Conservation (phyloP, 2,329 filamentous ascomycete genomes). For the Davidsoniella australis region DNA sequence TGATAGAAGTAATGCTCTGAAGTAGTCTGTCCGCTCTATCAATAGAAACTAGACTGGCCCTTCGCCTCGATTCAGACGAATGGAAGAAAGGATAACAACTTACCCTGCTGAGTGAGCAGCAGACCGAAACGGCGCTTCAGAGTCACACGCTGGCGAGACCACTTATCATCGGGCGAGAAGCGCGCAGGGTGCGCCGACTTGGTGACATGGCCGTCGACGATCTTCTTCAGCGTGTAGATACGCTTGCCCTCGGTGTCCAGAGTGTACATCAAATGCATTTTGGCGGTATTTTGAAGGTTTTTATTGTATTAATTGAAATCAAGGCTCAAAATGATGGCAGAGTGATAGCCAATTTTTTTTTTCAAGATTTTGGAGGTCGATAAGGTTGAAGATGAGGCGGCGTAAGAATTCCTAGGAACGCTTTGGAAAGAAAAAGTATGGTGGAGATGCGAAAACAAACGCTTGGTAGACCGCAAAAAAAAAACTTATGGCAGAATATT, state of each 20-base stretch:
- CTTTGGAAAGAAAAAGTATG: neutral
- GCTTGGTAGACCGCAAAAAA: conserved; percentile 6
- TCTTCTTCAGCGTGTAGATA: conserved; percentile 89
- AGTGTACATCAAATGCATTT: conserved; percentile 63
- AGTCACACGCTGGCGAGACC: conserved; percentile 87
- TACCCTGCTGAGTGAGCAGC: conserved; percentile 62
- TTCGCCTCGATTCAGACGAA: too few relatives aligned
- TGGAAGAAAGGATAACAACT: conserved; percentile 16
- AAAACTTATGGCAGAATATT: conserved; percentile 10
- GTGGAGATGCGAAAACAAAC: conserved; percentile 9
- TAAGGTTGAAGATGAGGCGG: neutral
- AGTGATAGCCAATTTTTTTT: neutral
- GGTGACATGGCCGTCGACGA: conserved; percentile 66
- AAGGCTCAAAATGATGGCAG: neutral
- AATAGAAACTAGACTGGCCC: too few relatives aligned
- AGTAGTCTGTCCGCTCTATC: too few relatives aligned
- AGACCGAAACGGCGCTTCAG: conserved; percentile 87
- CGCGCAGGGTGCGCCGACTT: conserved; percentile 91
- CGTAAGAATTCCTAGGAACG: too few relatives aligned
- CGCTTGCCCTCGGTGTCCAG: conserved; percentile 69
- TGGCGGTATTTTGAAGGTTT: conserved; percentile 12
- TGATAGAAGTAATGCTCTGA: too few relatives aligned
- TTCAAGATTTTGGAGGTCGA: neutral
- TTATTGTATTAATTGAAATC: neutral
- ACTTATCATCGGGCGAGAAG: conserved; percentile 98